phyloP scores from a whole-genome alignment of 495 filamentous ascomycete genomes.

The Xylaria venustula region DNA sequence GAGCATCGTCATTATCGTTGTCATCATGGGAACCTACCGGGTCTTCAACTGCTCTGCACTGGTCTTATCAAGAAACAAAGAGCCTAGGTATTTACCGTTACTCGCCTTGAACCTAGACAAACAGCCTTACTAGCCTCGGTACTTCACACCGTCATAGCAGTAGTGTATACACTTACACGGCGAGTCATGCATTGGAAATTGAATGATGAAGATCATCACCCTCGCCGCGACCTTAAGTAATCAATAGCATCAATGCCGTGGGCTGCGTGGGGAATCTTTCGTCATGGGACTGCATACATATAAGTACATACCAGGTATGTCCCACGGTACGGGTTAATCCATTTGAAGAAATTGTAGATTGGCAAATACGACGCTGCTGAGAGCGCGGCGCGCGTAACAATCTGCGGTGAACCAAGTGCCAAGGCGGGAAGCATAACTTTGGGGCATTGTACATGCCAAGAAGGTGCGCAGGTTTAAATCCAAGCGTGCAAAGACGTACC shows the following conservation, averaged over 20 bases:
- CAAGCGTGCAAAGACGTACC: background rate
- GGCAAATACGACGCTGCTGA: slow-evolving; percentile 4
- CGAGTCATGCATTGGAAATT: slow-evolving; percentile 7
- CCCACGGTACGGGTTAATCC: slow-evolving; percentile 1
- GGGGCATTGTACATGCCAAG: slow-evolving; percentile 10
- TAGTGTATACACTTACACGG: no score
- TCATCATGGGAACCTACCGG: no score
- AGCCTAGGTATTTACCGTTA: no score
- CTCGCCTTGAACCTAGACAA: no score
- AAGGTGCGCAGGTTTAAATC: background rate
- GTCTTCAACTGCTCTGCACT: no score
- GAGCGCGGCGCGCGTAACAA: no score
- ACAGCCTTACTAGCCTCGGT: background rate
- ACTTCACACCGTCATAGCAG: background rate
- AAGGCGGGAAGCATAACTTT: slow-evolving; percentile 6
- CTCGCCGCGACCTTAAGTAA: background rate
- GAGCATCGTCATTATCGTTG: no score
- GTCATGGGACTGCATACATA: no score
- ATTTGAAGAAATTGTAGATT: slow-evolving; percentile 1
- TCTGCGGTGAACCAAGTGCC: background rate
- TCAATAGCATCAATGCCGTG: background rate
- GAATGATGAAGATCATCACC: background rate
- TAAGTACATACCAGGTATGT: no score
- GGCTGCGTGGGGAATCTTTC: background rate
- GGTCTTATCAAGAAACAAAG: no score